Conservation (phyloP, 306 rosid genomes). For the Delonix regia region DNA sequence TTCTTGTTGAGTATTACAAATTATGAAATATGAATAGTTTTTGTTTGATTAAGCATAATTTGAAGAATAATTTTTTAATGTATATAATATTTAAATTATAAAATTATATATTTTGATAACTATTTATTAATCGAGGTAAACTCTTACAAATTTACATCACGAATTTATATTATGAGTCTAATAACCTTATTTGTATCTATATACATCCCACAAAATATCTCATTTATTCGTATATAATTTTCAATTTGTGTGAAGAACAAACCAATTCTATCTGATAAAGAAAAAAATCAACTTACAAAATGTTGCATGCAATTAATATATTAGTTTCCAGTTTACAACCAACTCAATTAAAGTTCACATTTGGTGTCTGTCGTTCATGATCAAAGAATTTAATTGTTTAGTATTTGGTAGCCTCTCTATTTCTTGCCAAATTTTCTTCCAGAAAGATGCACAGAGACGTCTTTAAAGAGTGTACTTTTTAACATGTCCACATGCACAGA, state of each 20-base stretch:
- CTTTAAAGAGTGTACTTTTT: not conserved
- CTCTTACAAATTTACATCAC: no score
- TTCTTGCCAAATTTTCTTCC: not conserved
- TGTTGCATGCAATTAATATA: not conserved
- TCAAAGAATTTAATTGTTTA: not conserved
- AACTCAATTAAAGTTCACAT: not conserved
- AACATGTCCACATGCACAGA: not conserved
- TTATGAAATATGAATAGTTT: no score
- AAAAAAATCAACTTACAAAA: not conserved
- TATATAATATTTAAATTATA: no score
- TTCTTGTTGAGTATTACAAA: no score
- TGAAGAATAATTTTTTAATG: no score
- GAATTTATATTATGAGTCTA: no score
- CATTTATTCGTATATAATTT: no score
- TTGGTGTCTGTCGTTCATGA: not conserved
- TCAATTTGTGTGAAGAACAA: not conserved
- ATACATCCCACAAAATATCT: no score
- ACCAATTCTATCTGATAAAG: not conserved
- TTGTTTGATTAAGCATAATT: no score
- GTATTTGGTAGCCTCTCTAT: not conserved
- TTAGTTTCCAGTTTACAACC: not conserved
- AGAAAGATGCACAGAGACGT: not conserved
- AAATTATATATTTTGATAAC: no score
- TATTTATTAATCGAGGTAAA: no score
- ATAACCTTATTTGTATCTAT: no score